A percentile compares a stretch with the other conserved stretches of the same genome.
Conservation (phyloP, 2,329 filamentous ascomycete genomes). For the Aspergillus brasiliensis region DNA sequence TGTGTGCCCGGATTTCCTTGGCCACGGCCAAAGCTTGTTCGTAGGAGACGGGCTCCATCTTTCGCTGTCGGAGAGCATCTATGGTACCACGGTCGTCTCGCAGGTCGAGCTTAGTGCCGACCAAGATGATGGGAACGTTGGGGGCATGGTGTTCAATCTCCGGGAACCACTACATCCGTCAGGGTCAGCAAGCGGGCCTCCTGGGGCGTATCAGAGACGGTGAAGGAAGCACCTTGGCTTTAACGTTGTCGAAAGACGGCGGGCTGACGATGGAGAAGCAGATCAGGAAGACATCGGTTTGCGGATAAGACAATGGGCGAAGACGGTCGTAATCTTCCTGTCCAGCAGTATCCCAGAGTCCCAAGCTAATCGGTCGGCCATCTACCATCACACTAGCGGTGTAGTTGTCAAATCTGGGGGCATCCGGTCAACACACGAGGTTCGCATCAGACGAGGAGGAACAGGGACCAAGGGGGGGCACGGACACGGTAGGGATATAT, state of each 20-base stretch:
- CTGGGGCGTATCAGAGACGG: neutral
- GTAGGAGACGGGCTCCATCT: constrained; percentile 96
- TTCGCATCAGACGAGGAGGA: constrained; percentile 14
- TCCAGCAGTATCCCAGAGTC: constrained; percentile 96
- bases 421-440: constrained; percentile 20
- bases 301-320: constrained; percentile 92
- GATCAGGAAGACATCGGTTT: constrained; percentile 97
- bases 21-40: constrained; percentile 86
- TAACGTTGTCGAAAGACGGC: constrained; percentile 97
- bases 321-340: constrained; percentile 98
- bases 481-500: constrained; percentile 91
- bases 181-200: constrained; percentile 10
- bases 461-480: constrained; percentile 23
- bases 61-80: constrained; percentile 81
- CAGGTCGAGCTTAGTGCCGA: constrained; percentile 95
- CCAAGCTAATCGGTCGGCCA: constrained; percentile 94
- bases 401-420: constrained; percentile 90
- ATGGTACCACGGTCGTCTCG: constrained; percentile 83
- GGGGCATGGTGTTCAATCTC: constrained; percentile 97
- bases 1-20: constrained; percentile 93
- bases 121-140: constrained; percentile 92
- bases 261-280: constrained; percentile 99
- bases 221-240: constrained; percentile 75
- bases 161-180: constrained; percentile 75
- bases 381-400: constrained; percentile 99